Base-by-base conservation (phyloP, 2,329 filamentous ascomycete species). In the Monilinia polystroma region DNA sequence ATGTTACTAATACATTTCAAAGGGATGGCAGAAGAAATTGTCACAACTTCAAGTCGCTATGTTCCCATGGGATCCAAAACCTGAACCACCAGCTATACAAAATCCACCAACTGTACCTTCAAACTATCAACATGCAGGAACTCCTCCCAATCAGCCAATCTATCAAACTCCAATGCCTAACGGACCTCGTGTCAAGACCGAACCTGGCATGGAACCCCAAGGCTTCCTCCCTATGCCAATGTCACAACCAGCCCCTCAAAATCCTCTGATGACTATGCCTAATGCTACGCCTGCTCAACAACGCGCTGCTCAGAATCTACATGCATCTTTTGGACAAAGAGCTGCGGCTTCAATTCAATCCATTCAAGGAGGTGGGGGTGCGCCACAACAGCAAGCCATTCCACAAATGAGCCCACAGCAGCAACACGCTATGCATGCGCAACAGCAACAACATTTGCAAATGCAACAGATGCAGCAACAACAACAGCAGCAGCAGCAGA, bases 21-120 rank as follows among this genome's bases (percentile, higher is more conserved):
- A 98, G 93, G 91, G 89, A 80, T 99, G 95, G 95, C 93, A 98
- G 82, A 84, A 89, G 74, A 97, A 96, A 79, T 84, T 99, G 47
- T 90, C 93, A 1, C 87, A 88, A 72, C 87, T 96, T 71, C 87
- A 90, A 72, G 90, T 98, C 69, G 95, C 95, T 68, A 83, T 86
- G 67, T 97, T 98, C 77, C 94, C 95, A 14, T 99, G 95, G 95
- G 95, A 99, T 76, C 94, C 95, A 54, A 89, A 90, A 76, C 89
- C 90, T 60, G 88, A 90, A 63, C 84, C 86, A 77, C 70, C 81
- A 74, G 75, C 82, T 73, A 74, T 78, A 38, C 51, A 69, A 63
- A 73, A 74, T 49, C 72, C 74, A 45, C 74, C 76, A 18, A 76
- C 73, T 10, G 70, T 77, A 16, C 74, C 76, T 35, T 76, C 75